Base-by-base conservation (phyloP, 2,329 filamentous ascomycete genomes). In the Aspergillus piperis region DNA sequence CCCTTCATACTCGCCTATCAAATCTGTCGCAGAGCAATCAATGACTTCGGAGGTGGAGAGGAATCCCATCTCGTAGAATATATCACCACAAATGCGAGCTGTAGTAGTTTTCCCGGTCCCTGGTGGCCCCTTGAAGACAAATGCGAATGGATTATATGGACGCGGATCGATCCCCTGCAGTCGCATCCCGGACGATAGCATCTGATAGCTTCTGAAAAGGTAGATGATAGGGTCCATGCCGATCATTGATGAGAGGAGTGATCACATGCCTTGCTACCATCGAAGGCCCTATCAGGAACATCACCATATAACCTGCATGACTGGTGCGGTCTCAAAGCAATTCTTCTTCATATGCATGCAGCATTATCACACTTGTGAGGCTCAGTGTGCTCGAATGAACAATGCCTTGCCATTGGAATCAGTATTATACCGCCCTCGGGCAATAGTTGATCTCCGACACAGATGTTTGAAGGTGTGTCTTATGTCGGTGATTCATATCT, bases 51-150 rank as follows among this genome's bases (percentile, higher is more conserved):
- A 81, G 0, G 77, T 78, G 0, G 83, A 76, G 0, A 92, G 76
- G 49, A 91, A 86, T 0, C 88, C 89, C 80, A 91, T 84, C 66
- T 91, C 86, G 69, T 89, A 91, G 67, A 84, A 92, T 0, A 92
- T 79, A 64, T 90, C 84, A 10, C 88, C 89, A 81, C 92, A 89
- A 62, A 87, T 88, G 10, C 81, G 15, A 7, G 90, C 90, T 0
- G 82, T 90, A 0, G 87, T 87, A 0, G 89, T 90, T 68, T 91
- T 92, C 0, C 89, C 89, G 0, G 88, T 91, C 0, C 83, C 82
- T 80, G 65, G 60, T 5, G 32, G 47, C 2, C 51, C 60, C 23
- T 57, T 56, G 51, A 62, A 60, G 27, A 62, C 30, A 23, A 55
- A 62, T 2, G 11, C 50, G 10, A 57, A 59, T 3, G 59, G 60